Evolutionary conservation across 1,284 basidiomycete species (phyloP), one percentile per base, ranked within the genome.

Genomic region (Schizophyllum amplum): DNA sequence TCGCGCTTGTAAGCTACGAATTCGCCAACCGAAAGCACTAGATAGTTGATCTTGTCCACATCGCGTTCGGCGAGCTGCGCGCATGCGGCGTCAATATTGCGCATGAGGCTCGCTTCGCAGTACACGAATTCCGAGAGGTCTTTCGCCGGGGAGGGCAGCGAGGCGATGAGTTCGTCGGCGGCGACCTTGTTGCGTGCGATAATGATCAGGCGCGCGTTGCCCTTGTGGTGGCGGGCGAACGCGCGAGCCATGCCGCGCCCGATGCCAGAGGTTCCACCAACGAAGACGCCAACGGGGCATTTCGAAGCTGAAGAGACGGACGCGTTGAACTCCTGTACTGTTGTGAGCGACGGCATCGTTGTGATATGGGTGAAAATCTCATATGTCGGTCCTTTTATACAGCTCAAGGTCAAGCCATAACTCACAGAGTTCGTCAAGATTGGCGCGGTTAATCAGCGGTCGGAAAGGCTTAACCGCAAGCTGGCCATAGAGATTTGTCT

Each of bases 241-340:
- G 63, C 59, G 46, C 65, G 61, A 1, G 65, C 67, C 53, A 69
- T 70, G 0, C 62, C 69, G 52, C 69, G 64, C 2, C 74, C 73
- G 6, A 75, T 68, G 6, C 75, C 75, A 3, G 69, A 68, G 1
- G 75, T 72, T 1, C 69, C 71, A 17, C 75, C 72, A 23, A 75
- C 65, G 55, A 75, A 71, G 33, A 76, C 62, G n/a, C 69, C 71
- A 1, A 69, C 67, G n/a, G 60, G 60, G 42, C 51, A 47, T 23
- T 13, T 55, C 51, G 52, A 52, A 17, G 51, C 27, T 2, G 56
- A 48, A 3, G 21, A 11, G 26, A 57, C 52, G 4, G 33, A 47
- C 3, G 56, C 51, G 47, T 57, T 57, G 47, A 53, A 57, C 15
- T 51, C 52, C 20, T 47, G 56, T 24, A 53, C 52, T 6, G 47